These are phyloP conservation scores for Suhomyces sp. DNA, from an alignment of 805 yeast genomes.

Conservation along the genomic window DNA sequence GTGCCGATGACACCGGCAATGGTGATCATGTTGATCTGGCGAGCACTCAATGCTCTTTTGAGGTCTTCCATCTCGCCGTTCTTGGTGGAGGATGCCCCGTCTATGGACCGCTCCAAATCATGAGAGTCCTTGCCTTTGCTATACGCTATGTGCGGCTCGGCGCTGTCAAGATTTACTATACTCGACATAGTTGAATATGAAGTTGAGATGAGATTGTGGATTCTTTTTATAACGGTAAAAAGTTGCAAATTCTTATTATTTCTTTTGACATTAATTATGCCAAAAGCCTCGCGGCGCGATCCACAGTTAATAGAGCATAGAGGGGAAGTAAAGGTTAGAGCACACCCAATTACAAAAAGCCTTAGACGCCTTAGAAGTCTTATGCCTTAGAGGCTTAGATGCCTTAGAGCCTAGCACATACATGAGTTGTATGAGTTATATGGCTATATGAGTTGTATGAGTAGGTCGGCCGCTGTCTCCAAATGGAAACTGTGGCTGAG, in stretches of 20 bases:
- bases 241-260: neutral
- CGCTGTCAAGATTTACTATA: neutral
- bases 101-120: slow-evolving; percentile 9
- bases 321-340: neutral
- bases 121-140: neutral
- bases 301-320: neutral
- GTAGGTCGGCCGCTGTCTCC: neutral
- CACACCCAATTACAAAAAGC: no score
- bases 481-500: neutral
- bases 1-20: slow-evolving; percentile 38
- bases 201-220: neutral
- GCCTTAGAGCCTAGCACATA: no score
- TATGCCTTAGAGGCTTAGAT: neutral
- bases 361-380: no score
- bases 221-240: neutral
- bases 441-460: no score
- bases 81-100: slow-evolving; percentile 3
- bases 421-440: no score
- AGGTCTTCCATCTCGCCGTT: slow-evolving; percentile 7
- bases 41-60: slow-evolving; percentile 10
- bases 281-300: neutral
- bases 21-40: slow-evolving; percentile 35
- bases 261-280: neutral
- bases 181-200: neutral
- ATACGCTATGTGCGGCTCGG: neutral